Evolutionary conservation across 768 basidiomycete genomes (phyloP).

Genomic region (Sarcomyxa edulis): DNA sequence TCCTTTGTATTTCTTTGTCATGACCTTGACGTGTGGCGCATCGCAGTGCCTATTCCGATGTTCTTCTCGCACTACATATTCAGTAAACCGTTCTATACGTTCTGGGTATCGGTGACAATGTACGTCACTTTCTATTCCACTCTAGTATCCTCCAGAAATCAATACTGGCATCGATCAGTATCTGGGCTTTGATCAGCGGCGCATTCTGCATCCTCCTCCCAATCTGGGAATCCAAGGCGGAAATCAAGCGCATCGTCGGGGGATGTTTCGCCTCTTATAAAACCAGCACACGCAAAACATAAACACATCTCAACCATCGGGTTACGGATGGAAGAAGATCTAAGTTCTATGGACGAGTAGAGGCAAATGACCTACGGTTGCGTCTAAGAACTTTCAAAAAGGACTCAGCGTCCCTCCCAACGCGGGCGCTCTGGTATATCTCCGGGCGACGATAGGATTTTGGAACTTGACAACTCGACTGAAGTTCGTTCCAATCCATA

Average conservation of each 20-base stretch:
- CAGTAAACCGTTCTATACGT: slow-evolving; percentile 26
- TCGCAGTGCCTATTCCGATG: slow-evolving; percentile 30
- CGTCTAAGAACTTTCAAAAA: too few species aligned
- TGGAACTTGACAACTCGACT: too few species aligned
- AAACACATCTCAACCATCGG: too few species aligned
- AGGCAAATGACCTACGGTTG: too few species aligned
- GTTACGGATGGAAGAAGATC: too few species aligned
- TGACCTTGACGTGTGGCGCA: slow-evolving; percentile 1
- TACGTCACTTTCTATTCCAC: slow-evolving; percentile 9
- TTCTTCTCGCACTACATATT: slow-evolving; percentile 33
- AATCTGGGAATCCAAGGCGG: slow-evolving; percentile 28
- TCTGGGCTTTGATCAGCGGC: slow-evolving; percentile 29
- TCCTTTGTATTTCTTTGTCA: neutral
- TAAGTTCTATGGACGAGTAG: too few species aligned
- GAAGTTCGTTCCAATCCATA: too few species aligned
- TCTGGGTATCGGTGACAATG: slow-evolving; percentile 35
- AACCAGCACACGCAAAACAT: too few species aligned
- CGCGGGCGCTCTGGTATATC: too few species aligned
- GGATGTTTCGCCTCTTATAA: slow-evolving; percentile 6
- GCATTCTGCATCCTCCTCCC: slow-evolving; percentile 31
- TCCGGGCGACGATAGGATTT: too few species aligned
- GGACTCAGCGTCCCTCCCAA: too few species aligned
- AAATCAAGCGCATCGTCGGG: slow-evolving; percentile 20
- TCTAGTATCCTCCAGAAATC: neutral
- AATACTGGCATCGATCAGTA: slow-evolving; percentile 16